These are phyloP conservation scores for Fusarium begoniae DNA, from an alignment of 2,329 filamentous ascomycete genomes.

Conservation along the genomic window DNA sequence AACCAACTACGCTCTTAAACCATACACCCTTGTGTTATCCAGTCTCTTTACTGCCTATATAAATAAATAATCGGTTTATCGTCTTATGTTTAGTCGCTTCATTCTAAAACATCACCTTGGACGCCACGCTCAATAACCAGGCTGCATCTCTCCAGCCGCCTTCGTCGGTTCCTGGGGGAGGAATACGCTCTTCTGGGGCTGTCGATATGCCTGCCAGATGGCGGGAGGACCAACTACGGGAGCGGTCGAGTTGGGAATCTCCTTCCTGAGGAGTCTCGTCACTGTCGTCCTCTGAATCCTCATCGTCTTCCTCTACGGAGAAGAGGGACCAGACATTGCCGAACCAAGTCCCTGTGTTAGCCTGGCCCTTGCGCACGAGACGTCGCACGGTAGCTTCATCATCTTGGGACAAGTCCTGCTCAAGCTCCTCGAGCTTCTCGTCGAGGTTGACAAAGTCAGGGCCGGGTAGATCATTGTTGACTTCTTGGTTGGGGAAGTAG, in stretches of 20 bases:
- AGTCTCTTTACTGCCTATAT: background rate
- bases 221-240: conserved; percentile 47
- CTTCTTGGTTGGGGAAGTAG: conserved; percentile 36
- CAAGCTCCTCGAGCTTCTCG: conserved; percentile 65
- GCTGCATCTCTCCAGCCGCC: conserved; percentile 74
- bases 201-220: conserved; percentile 54
- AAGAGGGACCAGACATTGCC: conserved; percentile 69
- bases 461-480: conserved; percentile 54
- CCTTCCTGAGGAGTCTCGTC: conserved; percentile 45
- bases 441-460: conserved; percentile 72
- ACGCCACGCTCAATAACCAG: conserved; percentile 73
- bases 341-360: conserved; percentile 67
- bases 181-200: conserved; percentile 58
- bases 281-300: conserved; percentile 57
- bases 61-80: background rate
- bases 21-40: background rate
- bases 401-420: conserved; percentile 59
- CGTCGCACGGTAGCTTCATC: conserved; percentile 68
- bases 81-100: background rate
- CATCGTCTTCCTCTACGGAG: conserved; percentile 68
- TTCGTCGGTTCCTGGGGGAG: conserved; percentile 59
- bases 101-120: conserved; percentile 65
- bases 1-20: conserved; percentile 13
- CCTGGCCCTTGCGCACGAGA: conserved; percentile 63
- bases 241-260: conserved; percentile 41